Conservation (phyloP, 2,329 filamentous ascomycete species). For the Ceratocystis eucalypticola region DNA sequence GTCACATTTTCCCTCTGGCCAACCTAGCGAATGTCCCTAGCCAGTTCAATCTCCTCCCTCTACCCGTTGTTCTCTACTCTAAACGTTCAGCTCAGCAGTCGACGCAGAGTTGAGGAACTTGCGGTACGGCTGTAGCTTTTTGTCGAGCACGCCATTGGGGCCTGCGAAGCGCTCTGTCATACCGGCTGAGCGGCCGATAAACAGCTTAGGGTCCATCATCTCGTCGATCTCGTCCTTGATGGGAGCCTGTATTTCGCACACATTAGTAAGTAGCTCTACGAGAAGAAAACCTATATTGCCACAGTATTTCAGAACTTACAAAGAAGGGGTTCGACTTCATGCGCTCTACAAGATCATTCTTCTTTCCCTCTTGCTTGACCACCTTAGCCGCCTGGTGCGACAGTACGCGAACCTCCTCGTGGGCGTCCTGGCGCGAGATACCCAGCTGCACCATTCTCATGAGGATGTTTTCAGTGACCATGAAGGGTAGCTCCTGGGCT, state of each 20-base stretch:
- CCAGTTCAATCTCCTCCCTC: background rate
- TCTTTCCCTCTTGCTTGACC: slow-evolving; percentile 33
- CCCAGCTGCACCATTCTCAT: slow-evolving; percentile 65
- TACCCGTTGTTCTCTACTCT: slow-evolving; percentile 11
- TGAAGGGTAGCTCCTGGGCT: slow-evolving; percentile 71
- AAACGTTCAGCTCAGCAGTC: slow-evolving; percentile 31
- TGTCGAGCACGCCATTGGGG: slow-evolving; percentile 28
- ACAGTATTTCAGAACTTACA: slow-evolving; percentile 22
- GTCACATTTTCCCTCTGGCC: no score
- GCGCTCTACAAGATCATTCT: slow-evolving; percentile 70
- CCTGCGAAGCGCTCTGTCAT: slow-evolving; percentile 37
- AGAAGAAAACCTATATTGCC: background rate
- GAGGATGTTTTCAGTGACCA: slow-evolving; percentile 56
- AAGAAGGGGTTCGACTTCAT: slow-evolving; percentile 66
- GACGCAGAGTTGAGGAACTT: slow-evolving; percentile 26
- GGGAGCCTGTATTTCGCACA: slow-evolving; percentile 28
- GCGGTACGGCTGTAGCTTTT: slow-evolving; percentile 29
- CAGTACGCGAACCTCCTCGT: slow-evolving; percentile 76
- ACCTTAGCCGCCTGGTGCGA: slow-evolving; percentile 60
- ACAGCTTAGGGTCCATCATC: slow-evolving; percentile 49
- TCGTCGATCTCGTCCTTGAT: slow-evolving; percentile 55
- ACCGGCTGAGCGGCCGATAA: slow-evolving; percentile 32
- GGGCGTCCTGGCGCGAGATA: slow-evolving; percentile 62
- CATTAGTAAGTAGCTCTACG: background rate
- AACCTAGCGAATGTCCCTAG: background rate